Percentiles rank a stretch among this genome's conserved stretches.
These are phyloP conservation scores for Puccinia sorghi DNA, from an alignment of 1,284 basidiomycete genomes.

Conservation along the genomic window DNA sequence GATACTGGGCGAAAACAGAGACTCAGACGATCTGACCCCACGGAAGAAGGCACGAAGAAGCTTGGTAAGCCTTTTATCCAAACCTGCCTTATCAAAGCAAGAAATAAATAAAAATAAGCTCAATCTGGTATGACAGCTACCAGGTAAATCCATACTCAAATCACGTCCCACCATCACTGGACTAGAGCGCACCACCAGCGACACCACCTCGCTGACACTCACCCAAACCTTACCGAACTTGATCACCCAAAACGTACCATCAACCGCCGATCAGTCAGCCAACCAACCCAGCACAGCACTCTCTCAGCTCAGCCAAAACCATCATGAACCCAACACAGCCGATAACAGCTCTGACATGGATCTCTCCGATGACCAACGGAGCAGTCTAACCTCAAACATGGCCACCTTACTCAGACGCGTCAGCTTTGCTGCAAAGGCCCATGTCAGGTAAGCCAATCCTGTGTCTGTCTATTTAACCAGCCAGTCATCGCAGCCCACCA, in stretches of 20 bases:
- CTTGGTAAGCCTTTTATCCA: constrained; percentile 12
- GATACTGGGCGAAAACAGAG: neutral
- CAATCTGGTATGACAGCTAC: constrained; percentile 6
- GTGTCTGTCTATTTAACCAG: neutral
- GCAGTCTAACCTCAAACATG: constrained; percentile 35
- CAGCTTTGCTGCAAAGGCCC: constrained; percentile 49
- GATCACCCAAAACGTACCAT: neutral
- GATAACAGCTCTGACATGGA: constrained; percentile 46
- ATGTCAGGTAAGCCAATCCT: constrained; percentile 39
- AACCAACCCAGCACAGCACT: neutral
- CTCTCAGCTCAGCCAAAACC: too few relatives aligned
- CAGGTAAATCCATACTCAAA: constrained; percentile 49
- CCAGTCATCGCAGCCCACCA: too few relatives aligned
- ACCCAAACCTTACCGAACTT: neutral
- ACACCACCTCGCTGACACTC: constrained; percentile 22
- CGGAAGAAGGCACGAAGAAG: constrained; percentile 47
- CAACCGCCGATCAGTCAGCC: neutral
- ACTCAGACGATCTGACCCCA: constrained; percentile 33
- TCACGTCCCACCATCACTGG: constrained; percentile 46
- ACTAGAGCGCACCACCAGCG: constrained; percentile 32
- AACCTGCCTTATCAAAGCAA: neutral
- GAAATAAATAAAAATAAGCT: neutral
- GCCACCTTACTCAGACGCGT: constrained; percentile 31
- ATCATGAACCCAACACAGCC: constrained; percentile 13
- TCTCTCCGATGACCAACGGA: constrained; percentile 33